These are phyloP conservation scores for Lupinus albus DNA, from an alignment of 306 rosid genomes.

Conservation along the genomic window DNA sequence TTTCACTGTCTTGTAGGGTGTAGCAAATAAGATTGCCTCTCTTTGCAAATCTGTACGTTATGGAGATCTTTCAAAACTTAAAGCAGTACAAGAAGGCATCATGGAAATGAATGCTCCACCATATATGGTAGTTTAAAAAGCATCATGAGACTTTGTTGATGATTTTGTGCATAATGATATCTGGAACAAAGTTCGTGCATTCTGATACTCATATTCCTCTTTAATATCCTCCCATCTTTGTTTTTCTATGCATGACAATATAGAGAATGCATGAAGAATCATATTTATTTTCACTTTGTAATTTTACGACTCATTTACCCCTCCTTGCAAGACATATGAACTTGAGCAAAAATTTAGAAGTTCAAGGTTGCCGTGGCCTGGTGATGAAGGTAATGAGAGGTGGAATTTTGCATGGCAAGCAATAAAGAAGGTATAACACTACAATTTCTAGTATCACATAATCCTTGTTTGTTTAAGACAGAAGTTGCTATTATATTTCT, in stretches of 20 bases:
- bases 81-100: constrained; percentile 41
- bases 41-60: constrained; percentile 13
- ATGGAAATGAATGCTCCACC: constrained; percentile 42
- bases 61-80: constrained; percentile 43
- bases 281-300: neutral
- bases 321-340: constrained; percentile 24
- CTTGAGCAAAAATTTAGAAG: constrained; percentile 40
- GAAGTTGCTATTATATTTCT: neutral
- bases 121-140: constrained; percentile 36
- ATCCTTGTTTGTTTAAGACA: neutral
- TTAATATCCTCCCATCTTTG: neutral
- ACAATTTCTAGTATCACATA: neutral
- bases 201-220: neutral
- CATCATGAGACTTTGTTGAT: neutral
- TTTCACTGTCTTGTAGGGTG: constrained; percentile 35
- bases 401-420: constrained; percentile 49
- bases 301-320: neutral
- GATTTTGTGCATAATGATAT: constrained; percentile 1
- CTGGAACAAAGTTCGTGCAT: neutral
- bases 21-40: constrained; percentile 40
- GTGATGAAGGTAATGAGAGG: constrained; percentile 43
- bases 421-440: constrained; percentile 45
- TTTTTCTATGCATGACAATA: neutral
- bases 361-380: constrained; percentile 45
- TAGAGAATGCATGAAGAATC: neutral